phyloP scores from a whole-genome alignment of 2,329 filamentous ascomycete genomes.

The Lachnellula cervina region DNA sequence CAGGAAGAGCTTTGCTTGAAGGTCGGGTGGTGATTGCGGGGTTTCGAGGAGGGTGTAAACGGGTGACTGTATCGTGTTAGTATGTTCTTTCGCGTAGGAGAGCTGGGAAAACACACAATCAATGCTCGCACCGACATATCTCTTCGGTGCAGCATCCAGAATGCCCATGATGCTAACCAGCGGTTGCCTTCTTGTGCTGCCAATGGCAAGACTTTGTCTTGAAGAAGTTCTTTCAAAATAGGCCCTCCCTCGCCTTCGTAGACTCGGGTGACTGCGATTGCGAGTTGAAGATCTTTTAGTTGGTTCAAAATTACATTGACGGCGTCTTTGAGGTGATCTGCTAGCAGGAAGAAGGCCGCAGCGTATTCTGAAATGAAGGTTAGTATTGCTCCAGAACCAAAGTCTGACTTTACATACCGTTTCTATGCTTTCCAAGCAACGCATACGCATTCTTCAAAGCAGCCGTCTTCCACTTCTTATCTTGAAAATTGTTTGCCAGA shows the following conservation, averaged over 20 bases:
- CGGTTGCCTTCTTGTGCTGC: slow-evolving; percentile 80
- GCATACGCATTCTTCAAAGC: slow-evolving; percentile 97
- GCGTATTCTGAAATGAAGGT: slow-evolving; percentile 65
- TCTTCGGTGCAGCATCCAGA: slow-evolving; percentile 79
- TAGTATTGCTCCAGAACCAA: background rate
- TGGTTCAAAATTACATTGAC: slow-evolving; percentile 83
- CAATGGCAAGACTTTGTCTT: slow-evolving; percentile 71
- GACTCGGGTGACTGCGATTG: slow-evolving; percentile 79
- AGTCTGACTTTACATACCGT: slow-evolving; percentile 49
- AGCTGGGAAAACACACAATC: slow-evolving; percentile 52
- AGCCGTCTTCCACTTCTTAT: slow-evolving; percentile 80
- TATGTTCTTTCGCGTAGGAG: background rate
- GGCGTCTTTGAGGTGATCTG: slow-evolving; percentile 77
- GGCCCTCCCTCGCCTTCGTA: slow-evolving; percentile 82
- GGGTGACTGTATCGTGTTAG: slow-evolving; percentile 55
- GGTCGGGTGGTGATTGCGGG: slow-evolving; percentile 61
- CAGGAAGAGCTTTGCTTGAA: slow-evolving; percentile 73
- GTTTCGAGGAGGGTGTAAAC: slow-evolving; percentile 69
- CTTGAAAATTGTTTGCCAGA: slow-evolving; percentile 84
- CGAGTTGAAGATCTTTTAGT: slow-evolving; percentile 82
- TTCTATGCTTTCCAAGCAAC: slow-evolving; percentile 81
- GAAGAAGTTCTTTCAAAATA: slow-evolving; percentile 67
- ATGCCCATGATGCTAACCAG: slow-evolving; percentile 94
- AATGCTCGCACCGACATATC: slow-evolving; percentile 82
- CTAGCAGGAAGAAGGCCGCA: slow-evolving; percentile 90